Percentiles rank a stretch among this genome's conserved stretches.
Conservation (phyloP, 108 stramenopile species). For the Chaetoceros tenuissimus region DNA sequence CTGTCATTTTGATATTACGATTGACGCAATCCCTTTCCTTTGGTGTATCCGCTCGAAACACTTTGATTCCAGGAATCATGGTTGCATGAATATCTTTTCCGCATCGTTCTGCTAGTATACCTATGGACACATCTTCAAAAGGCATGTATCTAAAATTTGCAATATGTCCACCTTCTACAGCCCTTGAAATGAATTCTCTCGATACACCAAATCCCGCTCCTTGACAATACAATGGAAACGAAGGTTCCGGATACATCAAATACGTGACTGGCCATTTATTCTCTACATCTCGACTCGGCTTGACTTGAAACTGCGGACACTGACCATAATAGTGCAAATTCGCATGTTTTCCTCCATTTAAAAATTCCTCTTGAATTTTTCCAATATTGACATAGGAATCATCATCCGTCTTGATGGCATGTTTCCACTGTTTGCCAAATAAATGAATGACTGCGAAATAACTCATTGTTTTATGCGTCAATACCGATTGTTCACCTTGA, state of each 20-base stretch:
- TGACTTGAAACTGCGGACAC: neutral
- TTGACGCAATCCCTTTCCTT: neutral
- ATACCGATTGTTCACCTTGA: neutral
- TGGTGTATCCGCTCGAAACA: neutral
- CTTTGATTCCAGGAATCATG: constrained; percentile 1
- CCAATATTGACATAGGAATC: constrained; percentile 2
- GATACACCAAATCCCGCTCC: neutral
- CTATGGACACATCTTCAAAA: neutral
- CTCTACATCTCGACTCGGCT: neutral
- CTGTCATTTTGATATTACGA: neutral
- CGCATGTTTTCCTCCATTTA: neutral
- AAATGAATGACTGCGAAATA: constrained; percentile 1
- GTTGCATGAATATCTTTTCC: neutral
- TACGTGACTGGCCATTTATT: neutral
- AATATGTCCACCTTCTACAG: neutral
- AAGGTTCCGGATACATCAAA: constrained; percentile 1
- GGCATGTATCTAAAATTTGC: neutral
- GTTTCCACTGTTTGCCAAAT: neutral
- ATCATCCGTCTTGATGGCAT: constrained; percentile 7
- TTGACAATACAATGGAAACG: neutral
- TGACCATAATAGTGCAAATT: neutral
- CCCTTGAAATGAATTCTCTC: neutral
- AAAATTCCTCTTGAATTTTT: neutral
- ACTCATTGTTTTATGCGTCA: constrained; percentile 1
- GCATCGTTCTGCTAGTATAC: neutral